Evolutionary conservation across 306 rosid genomes (phyloP).

Genomic region (Ceratonia siliqua): DNA sequence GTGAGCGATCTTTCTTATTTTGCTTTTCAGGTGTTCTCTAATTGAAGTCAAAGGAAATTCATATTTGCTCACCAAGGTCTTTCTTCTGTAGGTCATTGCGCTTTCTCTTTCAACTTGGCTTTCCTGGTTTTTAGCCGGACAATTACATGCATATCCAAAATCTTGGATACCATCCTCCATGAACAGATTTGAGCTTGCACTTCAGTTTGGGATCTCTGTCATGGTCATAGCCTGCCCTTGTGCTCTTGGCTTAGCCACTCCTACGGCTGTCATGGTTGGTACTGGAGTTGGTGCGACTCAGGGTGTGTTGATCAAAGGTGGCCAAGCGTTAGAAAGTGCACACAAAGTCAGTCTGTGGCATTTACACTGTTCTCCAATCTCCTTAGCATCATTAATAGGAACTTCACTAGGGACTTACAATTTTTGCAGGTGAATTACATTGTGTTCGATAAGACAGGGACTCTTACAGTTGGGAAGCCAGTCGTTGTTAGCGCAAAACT

Average conservation of each 20-base stretch:
- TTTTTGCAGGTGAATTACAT: conserved; percentile 65
- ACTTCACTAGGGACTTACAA: not conserved
- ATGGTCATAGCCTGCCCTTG: conserved; percentile 95
- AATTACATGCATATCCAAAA: conserved; percentile 53
- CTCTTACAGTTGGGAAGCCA: conserved; percentile 79
- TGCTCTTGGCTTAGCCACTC: conserved; percentile 88
- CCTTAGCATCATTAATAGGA: not conserved
- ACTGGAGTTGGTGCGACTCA: conserved; percentile 87
- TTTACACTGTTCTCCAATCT: not conserved
- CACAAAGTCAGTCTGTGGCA: conserved; percentile 54
- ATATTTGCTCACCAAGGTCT: not conserved
- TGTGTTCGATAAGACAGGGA: conserved; percentile 84
- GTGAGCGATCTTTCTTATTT: conserved; percentile 21
- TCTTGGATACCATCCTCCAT: conserved; percentile 75
- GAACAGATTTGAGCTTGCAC: conserved; percentile 75
- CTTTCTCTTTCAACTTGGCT: conserved; percentile 68
- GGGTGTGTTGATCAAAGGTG: conserved; percentile 83
- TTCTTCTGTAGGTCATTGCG: conserved; percentile 53
- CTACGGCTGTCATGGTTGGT: conserved; percentile 87
- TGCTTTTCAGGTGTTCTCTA: not conserved
- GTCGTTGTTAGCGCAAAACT: conserved; percentile 53
- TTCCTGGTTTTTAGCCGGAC: conserved; percentile 72
- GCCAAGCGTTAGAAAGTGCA: conserved; percentile 76
- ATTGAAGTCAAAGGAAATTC: not conserved
- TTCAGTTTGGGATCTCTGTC: conserved; percentile 83